Conservation (phyloP, 2,329 filamentous ascomycete species). For the Neopestalotiopsis sp. region DNA sequence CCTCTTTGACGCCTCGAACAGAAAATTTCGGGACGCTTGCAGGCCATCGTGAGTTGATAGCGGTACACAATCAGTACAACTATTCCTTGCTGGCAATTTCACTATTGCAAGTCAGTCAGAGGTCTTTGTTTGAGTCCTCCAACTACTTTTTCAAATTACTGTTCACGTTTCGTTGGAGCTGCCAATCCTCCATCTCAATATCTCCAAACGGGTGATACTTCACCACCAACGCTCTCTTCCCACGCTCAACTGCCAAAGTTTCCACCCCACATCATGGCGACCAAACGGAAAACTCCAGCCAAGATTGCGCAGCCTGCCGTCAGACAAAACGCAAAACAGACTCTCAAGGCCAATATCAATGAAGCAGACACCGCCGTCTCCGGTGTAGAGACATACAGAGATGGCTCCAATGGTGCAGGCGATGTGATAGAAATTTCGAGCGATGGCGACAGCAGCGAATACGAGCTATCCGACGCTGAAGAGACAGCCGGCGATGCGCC, state of each 20-base stretch:
- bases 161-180: neutral
- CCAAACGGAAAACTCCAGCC: constrained; percentile 64
- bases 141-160: neutral
- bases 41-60: neutral
- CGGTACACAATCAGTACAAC: neutral
- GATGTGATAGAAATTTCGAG: constrained; percentile 64
- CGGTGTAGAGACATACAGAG: constrained; percentile 43
- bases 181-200: neutral
- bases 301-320: constrained; percentile 62
- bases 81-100: neutral
- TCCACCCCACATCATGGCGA: constrained; percentile 50
- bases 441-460: constrained; percentile 53
- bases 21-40: constrained; percentile 8
- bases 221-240: neutral
- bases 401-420: constrained; percentile 34
- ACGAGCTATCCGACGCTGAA: constrained; percentile 51
- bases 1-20: constrained; percentile 11
- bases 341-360: constrained; percentile 57
- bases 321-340: constrained; percentile 56
- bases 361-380: constrained; percentile 63
- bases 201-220: neutral
- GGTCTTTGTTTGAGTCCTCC: neutral
- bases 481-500: constrained; percentile 23
- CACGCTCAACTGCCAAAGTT: neutral
- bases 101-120: neutral